Percentiles rank a stretch among this genome's conserved stretches.
These are phyloP conservation scores for Waltergamsia citrina DNA, from an alignment of 2,329 filamentous ascomycete genomes.

Conservation along the genomic window DNA sequence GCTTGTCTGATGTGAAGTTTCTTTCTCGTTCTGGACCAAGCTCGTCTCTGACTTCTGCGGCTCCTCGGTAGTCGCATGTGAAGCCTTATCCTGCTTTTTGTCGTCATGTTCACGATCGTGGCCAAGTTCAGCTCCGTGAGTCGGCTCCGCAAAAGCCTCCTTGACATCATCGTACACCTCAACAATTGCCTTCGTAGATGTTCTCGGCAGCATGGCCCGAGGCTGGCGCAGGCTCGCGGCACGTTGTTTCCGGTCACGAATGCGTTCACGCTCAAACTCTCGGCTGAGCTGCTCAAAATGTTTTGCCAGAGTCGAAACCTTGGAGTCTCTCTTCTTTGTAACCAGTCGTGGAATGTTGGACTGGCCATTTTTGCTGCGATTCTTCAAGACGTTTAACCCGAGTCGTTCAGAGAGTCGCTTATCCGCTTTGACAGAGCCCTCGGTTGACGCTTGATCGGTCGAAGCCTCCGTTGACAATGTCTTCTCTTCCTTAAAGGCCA, in stretches of 20 bases:
- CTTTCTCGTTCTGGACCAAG: slow-evolving; percentile 6
- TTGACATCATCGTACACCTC: slow-evolving; percentile 92
- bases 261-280: slow-evolving; percentile 91
- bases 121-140: slow-evolving; percentile 13
- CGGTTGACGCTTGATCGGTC: slow-evolving; percentile 12
- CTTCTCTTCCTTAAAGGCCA: slow-evolving; percentile 23
- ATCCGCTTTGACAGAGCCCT: slow-evolving; percentile 44
- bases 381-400: slow-evolving; percentile 56
- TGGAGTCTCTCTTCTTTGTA: slow-evolving; percentile 62
- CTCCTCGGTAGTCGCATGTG: slow-evolving; percentile 5
- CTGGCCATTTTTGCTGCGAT: slow-evolving; percentile 40
- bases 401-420: slow-evolving; percentile 71
- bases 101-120: slow-evolving; percentile 9
- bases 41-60: neutral
- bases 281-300: slow-evolving; percentile 96
- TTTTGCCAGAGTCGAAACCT: slow-evolving; percentile 83
- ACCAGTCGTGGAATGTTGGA: slow-evolving; percentile 88
- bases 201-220: slow-evolving; percentile 72
- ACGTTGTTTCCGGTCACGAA: slow-evolving; percentile 73
- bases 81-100: slow-evolving; percentile 11
- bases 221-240: slow-evolving; percentile 67
- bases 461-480: slow-evolving; percentile 14
- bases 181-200: slow-evolving; percentile 90
- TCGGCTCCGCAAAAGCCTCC: slow-evolving; percentile 77
- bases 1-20: slow-evolving; percentile 11